Conservation (phyloP, 164 flowering plant species). For the Aristolochia fimbriata region DNA sequence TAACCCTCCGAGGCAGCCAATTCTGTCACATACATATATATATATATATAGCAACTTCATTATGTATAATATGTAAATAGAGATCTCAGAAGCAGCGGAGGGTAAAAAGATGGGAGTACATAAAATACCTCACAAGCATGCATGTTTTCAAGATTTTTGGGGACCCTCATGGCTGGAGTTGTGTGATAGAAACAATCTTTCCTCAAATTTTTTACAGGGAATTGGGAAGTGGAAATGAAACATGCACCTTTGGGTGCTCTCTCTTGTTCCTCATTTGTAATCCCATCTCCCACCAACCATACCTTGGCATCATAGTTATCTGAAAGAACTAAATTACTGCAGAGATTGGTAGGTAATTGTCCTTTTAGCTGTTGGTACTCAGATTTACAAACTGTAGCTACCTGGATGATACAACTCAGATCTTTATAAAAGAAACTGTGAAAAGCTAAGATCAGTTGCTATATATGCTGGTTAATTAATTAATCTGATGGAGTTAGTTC, state of each 20-base stretch:
- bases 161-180: constrained; percentile 55
- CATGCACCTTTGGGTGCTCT: constrained; percentile 33
- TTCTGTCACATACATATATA: constrained; percentile 24
- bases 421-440: too few species aligned
- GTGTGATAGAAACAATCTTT: constrained; percentile 41
- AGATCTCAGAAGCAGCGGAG: not conserved
- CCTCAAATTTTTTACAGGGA: constrained; percentile 32
- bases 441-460: too few species aligned
- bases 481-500: not conserved
- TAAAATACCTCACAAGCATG: constrained; percentile 69
- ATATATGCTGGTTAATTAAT: too few species aligned
- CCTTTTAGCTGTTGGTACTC: constrained; percentile 21
- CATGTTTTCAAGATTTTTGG: constrained; percentile 35
- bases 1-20: too few species aligned
- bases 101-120: not conserved
- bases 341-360: constrained; percentile 5
- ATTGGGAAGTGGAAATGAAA: constrained; percentile 37
- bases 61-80: not conserved
- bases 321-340: constrained; percentile 18
- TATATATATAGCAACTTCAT: not conserved
- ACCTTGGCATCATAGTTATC: constrained; percentile 20
- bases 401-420: too few species aligned
- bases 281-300: constrained; percentile 47
- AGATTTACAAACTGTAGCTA: constrained; percentile 12
- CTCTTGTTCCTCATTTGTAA: constrained; percentile 28